Evolutionary conservation across 345 rosid species (phyloP).

Genomic region (Citrus sinensis): DNA sequence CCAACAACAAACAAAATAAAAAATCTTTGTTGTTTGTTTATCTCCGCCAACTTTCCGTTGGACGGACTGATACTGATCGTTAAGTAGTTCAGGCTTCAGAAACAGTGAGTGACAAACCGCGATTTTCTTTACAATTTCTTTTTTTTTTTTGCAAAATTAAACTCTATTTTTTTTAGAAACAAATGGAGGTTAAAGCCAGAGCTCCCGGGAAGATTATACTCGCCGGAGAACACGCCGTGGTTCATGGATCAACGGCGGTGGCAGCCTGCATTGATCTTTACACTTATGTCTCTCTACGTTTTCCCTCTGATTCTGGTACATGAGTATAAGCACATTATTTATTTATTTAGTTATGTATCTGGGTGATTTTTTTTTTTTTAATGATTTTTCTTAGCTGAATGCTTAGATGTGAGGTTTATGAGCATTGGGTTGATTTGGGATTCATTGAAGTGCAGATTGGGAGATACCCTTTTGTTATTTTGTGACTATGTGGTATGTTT

Average conservation of each 20-base stretch:
- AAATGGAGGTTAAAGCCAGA: conserved; percentile 87
- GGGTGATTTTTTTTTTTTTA: neutral
- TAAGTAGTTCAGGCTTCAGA: neutral
- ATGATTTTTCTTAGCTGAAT: neutral
- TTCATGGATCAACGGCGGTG: conserved; percentile 89
- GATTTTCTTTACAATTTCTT: neutral
- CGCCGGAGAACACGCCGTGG: conserved; percentile 94
- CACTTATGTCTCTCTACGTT: conserved; percentile 55
- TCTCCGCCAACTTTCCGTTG: conserved; percentile 1
- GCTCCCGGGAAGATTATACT: conserved; percentile 98
- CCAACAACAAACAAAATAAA: neutral
- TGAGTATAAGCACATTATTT: neutral
- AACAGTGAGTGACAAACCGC: neutral
- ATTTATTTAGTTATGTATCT: neutral
- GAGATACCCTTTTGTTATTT: conserved; percentile 12
- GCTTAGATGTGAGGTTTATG: neutral
- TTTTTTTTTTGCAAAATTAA: neutral
- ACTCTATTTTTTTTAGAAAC: neutral
- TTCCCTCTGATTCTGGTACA: conserved; percentile 53
- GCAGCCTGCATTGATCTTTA: conserved; percentile 89
- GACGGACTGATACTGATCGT: neutral
- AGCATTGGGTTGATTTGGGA: conserved; percentile 7
- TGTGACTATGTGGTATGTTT: neutral
- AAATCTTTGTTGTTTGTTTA: neutral
- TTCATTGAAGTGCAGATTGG: conserved; percentile 17